Percentiles rank a stretch among this genome's conserved stretches.
These are phyloP conservation scores for Penicillium chermesinum DNA, from an alignment of 495 filamentous ascomycete species.

Conservation along the genomic window DNA sequence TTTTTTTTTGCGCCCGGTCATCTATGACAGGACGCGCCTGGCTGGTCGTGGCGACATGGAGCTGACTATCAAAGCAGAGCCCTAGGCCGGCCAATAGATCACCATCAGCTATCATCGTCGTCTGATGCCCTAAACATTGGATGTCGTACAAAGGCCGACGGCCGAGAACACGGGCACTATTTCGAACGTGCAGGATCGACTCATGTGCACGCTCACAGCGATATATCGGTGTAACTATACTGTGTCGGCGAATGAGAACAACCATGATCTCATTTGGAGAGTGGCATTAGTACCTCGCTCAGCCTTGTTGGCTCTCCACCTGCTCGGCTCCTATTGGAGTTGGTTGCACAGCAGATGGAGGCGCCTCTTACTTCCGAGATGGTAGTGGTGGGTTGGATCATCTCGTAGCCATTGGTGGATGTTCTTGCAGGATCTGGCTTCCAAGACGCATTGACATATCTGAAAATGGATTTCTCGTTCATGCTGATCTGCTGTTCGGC, in stretches of 20 bases:
- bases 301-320: neutral
- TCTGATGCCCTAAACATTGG: neutral
- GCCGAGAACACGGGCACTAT: constrained; percentile 7
- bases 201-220: neutral
- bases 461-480: too few relatives aligned
- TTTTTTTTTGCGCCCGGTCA: neutral
- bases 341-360: constrained; percentile 15
- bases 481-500: neutral
- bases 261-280: neutral
- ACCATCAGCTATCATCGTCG: neutral
- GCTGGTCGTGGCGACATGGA: too few relatives aligned
- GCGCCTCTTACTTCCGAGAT: constrained; percentile 5
- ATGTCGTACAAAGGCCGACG: constrained; percentile 16
- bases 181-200: neutral
- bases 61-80: neutral
- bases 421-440: too few relatives aligned
- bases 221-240: neutral
- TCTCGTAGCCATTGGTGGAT: neutral
- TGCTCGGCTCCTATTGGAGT: neutral
- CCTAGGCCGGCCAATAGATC: neutral
- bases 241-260: neutral
- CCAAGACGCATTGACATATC: too few relatives aligned
- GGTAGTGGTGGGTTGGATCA: neutral
- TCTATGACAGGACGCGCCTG: too few relatives aligned
- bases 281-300: neutral